Evolutionary conservation across 305 asterid genomes (phyloP), one percentile per base, ranked within the genome.

Genomic region (Coffea humblotiana): DNA sequence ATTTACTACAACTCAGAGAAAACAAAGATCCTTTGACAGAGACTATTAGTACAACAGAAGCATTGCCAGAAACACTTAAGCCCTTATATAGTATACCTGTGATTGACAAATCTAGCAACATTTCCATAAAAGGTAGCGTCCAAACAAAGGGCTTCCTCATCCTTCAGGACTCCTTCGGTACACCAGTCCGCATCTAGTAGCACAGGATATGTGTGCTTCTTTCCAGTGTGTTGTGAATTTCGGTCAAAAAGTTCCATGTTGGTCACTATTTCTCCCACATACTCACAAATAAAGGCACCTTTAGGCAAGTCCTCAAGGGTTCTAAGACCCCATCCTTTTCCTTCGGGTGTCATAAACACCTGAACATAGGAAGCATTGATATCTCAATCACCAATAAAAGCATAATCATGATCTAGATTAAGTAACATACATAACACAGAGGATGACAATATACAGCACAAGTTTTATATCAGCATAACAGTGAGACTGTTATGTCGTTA

Each of bases 201-300:
- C 74, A 88, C 88, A 18, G 88, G 77, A 68, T 86, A 82, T 12
- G 85, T 82, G 63, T 83, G 90, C 72, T 52, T 84, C 80, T 80
- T 80, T 68, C 82, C 77, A 66, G 69, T 75, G 52, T 65, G 77
- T 72, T 54, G 85, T 35, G 73, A 47, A 71, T 80, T 80, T 63
- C 91, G 85, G 61, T 84, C 88, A 72, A 60, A 81, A 77, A 84
- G 73, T 82, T 90, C 90, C 6, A 68, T 78, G 72, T 60, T 78
- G 75, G 94, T 90, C 81, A 90, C 84, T 51, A 88, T 88, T 80
- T 90, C 91, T 61, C 92, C 92, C 8, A 85, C 88, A 51, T 86
- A 90, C 78, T 90, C 92, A 72, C 94, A 90, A n/a, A 90, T 72
- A 83, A 90, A 88, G 45, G 90, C 83, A 74, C 91, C 92, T 86